phyloP scores from a whole-genome alignment of 495 filamentous ascomycete genomes.

The Xylaria longipes region DNA sequence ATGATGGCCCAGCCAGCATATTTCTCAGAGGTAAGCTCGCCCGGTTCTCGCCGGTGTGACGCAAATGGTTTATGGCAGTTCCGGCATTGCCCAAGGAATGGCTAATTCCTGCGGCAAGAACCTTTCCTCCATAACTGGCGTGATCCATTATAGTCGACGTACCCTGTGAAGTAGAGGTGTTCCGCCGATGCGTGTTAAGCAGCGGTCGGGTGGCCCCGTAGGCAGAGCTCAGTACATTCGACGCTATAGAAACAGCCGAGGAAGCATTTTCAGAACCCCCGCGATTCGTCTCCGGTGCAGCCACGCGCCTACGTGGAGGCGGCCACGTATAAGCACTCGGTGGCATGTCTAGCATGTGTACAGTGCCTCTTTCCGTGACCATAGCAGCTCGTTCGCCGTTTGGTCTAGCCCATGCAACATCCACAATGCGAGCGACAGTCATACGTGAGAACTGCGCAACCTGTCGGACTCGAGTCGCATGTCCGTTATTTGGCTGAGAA shows the following conservation, averaged over 20 bases:
- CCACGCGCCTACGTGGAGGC: conserved; percentile 70
- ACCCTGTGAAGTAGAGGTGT: conserved; percentile 49
- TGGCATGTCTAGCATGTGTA: conserved; percentile 90
- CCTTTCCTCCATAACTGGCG: conserved; percentile 75
- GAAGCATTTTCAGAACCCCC: conserved; percentile 47
- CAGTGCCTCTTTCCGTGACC: conserved; percentile 89
- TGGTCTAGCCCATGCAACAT: conserved; percentile 86
- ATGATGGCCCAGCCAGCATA: conserved; percentile 54
- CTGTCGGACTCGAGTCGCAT: conserved; percentile 69
- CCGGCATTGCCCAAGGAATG: conserved; percentile 84
- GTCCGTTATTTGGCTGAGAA: conserved; percentile 37
- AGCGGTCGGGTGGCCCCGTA: conserved; percentile 61
- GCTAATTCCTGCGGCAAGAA: conserved; percentile 80
- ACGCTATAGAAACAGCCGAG: conserved; percentile 60
- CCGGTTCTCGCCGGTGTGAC: conserved; percentile 84
- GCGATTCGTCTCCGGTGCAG: conserved; percentile 49
- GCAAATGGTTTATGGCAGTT: conserved; percentile 77
- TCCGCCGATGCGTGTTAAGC: conserved; percentile 56
- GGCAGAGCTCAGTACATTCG: conserved; percentile 70
- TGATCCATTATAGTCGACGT: conserved; percentile 70
- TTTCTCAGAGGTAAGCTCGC: conserved; percentile 70
- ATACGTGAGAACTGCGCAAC: conserved; percentile 86
- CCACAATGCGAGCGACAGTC: conserved; percentile 87
- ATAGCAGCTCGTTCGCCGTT: conserved; percentile 82
- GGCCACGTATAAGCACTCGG: conserved; percentile 86